A percentile compares a stretch with the other conserved stretches of the same genome.
phyloP scores from a whole-genome alignment of 495 filamentous ascomycete species.

The Penicillium canescens region DNA sequence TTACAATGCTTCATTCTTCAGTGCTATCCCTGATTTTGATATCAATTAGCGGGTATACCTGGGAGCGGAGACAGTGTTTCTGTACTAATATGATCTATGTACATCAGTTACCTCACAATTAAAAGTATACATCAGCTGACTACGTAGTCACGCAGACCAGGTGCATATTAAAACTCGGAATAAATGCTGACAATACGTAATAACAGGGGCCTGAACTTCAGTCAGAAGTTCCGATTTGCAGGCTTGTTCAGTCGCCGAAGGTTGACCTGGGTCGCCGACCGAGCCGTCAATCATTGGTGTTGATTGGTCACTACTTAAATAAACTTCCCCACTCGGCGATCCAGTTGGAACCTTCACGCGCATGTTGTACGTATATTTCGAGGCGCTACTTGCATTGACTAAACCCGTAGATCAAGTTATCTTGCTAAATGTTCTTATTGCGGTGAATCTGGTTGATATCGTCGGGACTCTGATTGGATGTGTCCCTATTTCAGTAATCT shows the following conservation, averaged over 20 bases:
- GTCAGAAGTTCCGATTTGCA: neutral
- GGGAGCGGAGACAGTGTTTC: neutral
- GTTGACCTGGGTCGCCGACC: too few species aligned
- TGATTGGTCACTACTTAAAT: neutral
- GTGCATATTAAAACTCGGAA: neutral
- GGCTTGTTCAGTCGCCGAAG: neutral
- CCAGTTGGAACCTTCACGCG: neutral
- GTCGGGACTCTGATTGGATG: too few species aligned
- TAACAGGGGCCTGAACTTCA: neutral
- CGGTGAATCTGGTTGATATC: too few species aligned
- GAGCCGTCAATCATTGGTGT: neutral
- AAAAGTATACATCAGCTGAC: neutral
- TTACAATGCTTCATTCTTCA: conserved; percentile 28
- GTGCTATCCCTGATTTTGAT: conserved; percentile 23
- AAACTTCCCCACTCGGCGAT: neutral
- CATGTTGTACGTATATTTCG: too few species aligned
- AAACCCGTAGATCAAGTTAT: too few species aligned
- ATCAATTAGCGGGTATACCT: conserved; percentile 13
- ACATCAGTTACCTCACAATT: neutral
- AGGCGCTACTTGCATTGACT: too few species aligned
- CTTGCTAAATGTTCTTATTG: too few species aligned
- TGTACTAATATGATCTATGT: neutral
- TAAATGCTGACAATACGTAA: neutral
- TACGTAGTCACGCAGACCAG: neutral
- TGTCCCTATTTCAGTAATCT: too few species aligned